These are phyloP conservation scores for Umbelopsis ramanniana DNA, from an alignment of 192 early-diverging fungal species.

Conservation along the genomic window DNA sequence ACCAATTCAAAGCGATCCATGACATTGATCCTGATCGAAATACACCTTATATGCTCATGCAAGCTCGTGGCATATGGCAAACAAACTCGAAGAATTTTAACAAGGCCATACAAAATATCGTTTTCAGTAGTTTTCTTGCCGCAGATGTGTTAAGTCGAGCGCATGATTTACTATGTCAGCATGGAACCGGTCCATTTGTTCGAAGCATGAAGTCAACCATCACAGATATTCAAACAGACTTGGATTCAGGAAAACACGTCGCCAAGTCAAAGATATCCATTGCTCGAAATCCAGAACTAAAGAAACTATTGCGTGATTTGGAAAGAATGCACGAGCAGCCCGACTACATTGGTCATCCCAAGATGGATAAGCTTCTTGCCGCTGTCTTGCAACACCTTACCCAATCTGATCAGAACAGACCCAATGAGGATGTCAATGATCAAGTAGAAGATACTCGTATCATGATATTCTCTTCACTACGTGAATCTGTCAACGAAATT, in stretches of 20 bases:
- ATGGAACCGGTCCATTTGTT: conserved; percentile 54
- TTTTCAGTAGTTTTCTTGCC: conserved; percentile 27
- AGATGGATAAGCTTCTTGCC: conserved; percentile 68
- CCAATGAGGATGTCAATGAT: not conserved
- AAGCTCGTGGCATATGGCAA: conserved; percentile 26
- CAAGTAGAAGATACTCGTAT: conserved; percentile 54
- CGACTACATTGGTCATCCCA: conserved; percentile 76
- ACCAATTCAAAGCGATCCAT: conserved; percentile 29
- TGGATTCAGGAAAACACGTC: conserved; percentile 23
- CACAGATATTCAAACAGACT: conserved; percentile 23
- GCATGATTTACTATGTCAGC: conserved; percentile 46
- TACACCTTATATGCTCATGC: conserved; percentile 49
- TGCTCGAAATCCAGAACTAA: conserved; percentile 41
- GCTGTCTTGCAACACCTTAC: conserved; percentile 74
- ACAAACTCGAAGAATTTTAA: conserved; percentile 30
- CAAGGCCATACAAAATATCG: conserved; percentile 18
- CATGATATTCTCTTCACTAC: conserved; percentile 87
- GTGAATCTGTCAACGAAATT: conserved; percentile 90
- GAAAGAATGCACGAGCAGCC: conserved; percentile 41
- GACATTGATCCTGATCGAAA: conserved; percentile 40
- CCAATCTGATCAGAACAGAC: conserved; percentile 40
- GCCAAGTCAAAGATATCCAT: conserved; percentile 41
- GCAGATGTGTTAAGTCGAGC: conserved; percentile 45
- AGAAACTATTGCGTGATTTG: conserved; percentile 43
- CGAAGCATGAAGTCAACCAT: conserved; percentile 39